These are phyloP conservation scores for Crassisporium funariophilum DNA, from an alignment of 768 basidiomycete species.

Conservation along the genomic window DNA sequence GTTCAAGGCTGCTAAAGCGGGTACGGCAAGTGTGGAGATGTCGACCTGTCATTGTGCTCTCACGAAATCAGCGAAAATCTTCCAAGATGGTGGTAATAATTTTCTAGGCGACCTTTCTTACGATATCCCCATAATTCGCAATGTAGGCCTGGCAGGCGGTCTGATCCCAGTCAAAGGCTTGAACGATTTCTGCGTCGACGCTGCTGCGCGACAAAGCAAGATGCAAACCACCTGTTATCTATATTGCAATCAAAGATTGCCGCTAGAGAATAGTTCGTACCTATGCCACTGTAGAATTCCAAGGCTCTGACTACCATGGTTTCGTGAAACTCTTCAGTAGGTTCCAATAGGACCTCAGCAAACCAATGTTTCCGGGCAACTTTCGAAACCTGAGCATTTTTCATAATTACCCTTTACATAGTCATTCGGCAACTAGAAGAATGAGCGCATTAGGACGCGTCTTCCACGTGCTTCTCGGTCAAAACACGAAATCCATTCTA, in stretches of 20 bases:
- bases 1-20: slow-evolving; percentile 43
- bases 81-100: neutral
- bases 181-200: slow-evolving; percentile 49
- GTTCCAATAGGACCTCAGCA: too few species aligned
- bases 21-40: slow-evolving; percentile 57
- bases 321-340: neutral
- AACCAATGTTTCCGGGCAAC: too few species aligned
- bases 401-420: neutral
- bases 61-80: neutral
- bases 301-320: slow-evolving; percentile 37
- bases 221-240: slow-evolving; percentile 66
- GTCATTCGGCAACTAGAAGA: neutral
- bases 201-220: slow-evolving; percentile 59
- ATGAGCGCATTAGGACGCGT: slow-evolving; percentile 15
- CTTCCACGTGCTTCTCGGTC: slow-evolving; percentile 16
- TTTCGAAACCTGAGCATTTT: too few species aligned
- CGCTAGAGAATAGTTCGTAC: slow-evolving; percentile 35
- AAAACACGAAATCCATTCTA: neutral
- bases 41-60: slow-evolving; percentile 44
- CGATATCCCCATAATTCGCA: slow-evolving; percentile 56
- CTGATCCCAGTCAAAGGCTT: slow-evolving; percentile 87
- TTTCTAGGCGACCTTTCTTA: slow-evolving; percentile 60
- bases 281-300: slow-evolving; percentile 85
- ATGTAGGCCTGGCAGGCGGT: slow-evolving; percentile 70
- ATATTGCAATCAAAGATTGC: neutral